Evolutionary conservation across 768 basidiomycete genomes (phyloP), one percentile per base, ranked within the genome.

Genomic region (Kwoniella bestiolae): DNA sequence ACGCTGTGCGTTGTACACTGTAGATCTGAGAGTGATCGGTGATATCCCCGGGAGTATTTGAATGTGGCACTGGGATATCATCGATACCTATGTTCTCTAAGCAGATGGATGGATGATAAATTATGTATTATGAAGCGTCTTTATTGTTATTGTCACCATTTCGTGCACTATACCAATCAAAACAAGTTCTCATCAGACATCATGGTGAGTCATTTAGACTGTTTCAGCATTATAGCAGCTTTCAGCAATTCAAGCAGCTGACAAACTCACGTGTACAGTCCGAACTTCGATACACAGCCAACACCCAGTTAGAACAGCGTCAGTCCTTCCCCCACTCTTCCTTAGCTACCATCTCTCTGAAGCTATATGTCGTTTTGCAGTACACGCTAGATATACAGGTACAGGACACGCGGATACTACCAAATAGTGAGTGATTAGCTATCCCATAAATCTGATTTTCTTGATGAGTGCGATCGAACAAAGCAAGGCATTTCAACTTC

Each of bases 401-500:
- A 99, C 95, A 41, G 94, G 95, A 29, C 94, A 99, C 82, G 94
- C 94, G 35, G 95, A 99, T 81, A 83, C 94, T 79, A 91, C 92
- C 5, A 98, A 98, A 84, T 94, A 90, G 95, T 96, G 74, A 68
- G 92, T 83, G n/a, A n/a, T n/a, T n/a, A n/a, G n/a, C n/a, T n/a
- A n/a, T n/a, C n/a, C n/a, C n/a, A n/a, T n/a, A n/a, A n/a, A n/a
- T n/a, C n/a, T n/a, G n/a, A n/a, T n/a, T n/a, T n/a, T n/a, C n/a
- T n/a, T n/a, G n/a, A n/a, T n/a, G n/a, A n/a, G n/a, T n/a, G n/a
- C n/a, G n/a, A n/a, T n/a, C n/a, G n/a, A n/a, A n/a, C n/a, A n/a
- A n/a, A n/a, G n/a, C n/a, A n/a, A n/a, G n/a, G n/a, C n/a, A n/a
- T n/a, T n/a, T 31, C 65, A 26, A 25, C 55, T 45, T 28, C 25